Base-by-base conservation (phyloP, 176 grass and related monocot species). In the Musa itinerans region DNA sequence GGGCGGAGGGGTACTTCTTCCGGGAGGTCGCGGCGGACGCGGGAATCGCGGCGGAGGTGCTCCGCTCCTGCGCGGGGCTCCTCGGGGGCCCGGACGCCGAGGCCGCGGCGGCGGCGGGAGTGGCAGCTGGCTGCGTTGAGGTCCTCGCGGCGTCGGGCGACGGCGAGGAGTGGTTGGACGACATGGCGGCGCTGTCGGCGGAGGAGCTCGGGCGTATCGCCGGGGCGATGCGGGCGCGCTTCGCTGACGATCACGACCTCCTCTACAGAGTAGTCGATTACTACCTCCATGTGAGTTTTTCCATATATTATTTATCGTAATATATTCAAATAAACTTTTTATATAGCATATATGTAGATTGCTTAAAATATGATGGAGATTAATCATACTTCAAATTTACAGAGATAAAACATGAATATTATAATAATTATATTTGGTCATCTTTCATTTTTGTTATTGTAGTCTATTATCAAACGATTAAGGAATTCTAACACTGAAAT, bases 1-100 rank as follows among this genome's bases (percentile, higher is more conserved):
- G 55, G 81, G 71, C 84, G 4, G 95, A 92, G 81, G 85, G 85
- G 53, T 99, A 86, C 89, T 99, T 91, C 84, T 89, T 85, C 84
- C 78, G 82, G 53, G 91, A 89, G 63, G 90, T 99, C 48, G 86
- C 90, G 64, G 76, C 83, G 12, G 85, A 92, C 78, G 48, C 83
- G 69, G 64, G 9, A 14, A 72, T 29, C 8, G 91, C 88, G 19
- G 76, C 72, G 0, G 76, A 1, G 34, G 88, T 89, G 59, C 73
- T 92, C 11, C 85, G 86, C 34, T 81, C 84, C 21, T 99, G 88
- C 68, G 19, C 58, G 54, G 65, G 62, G 53, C 79, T 89, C 62
- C 89, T 92, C 14, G 76, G 72, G 15, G 86, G 90, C 5, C 83
- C 83, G 71, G 75, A 78, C 0, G 78, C 86, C 7, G 71, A 9